These are phyloP conservation scores for Linnemannia hyalina DNA, from an alignment of 192 early-diverging fungal species.

Conservation along the genomic window DNA sequence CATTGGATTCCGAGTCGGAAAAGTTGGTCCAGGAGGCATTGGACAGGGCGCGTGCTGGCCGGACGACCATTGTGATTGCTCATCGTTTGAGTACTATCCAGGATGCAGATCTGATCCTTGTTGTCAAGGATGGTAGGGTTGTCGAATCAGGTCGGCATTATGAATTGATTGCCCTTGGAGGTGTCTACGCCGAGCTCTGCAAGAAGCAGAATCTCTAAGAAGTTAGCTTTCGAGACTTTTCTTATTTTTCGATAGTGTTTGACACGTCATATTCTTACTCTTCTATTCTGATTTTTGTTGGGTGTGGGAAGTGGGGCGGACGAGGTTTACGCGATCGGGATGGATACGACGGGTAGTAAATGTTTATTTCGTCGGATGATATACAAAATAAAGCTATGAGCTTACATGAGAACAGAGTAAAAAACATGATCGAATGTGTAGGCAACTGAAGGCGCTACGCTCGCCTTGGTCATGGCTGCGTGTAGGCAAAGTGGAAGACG, in stretches of 20 bases:
- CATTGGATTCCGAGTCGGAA: constrained; percentile 84
- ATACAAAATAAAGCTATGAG: not conserved
- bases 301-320: not conserved
- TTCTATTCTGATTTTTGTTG: constrained; percentile 1
- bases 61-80: constrained; percentile 81
- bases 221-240: not conserved
- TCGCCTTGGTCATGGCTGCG: too few species aligned
- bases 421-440: too few species aligned
- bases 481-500: too few species aligned
- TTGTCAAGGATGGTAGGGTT: constrained; percentile 73
- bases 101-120: constrained; percentile 81
- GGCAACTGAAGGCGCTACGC: too few species aligned
- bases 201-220: constrained; percentile 72
- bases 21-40: constrained; percentile 81
- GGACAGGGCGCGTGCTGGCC: constrained; percentile 70
- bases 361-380: not conserved
- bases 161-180: constrained; percentile 68
- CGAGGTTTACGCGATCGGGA: not conserved
- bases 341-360: not conserved
- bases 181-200: constrained; percentile 65
- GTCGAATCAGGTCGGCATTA: constrained; percentile 79
- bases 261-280: not conserved
- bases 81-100: constrained; percentile 88
- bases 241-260: not conserved
- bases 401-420: too few species aligned